Evolutionary conservation across 768 basidiomycete genomes (phyloP), one percentile per base, ranked within the genome.

Genomic region (Psilocybe sp.): DNA sequence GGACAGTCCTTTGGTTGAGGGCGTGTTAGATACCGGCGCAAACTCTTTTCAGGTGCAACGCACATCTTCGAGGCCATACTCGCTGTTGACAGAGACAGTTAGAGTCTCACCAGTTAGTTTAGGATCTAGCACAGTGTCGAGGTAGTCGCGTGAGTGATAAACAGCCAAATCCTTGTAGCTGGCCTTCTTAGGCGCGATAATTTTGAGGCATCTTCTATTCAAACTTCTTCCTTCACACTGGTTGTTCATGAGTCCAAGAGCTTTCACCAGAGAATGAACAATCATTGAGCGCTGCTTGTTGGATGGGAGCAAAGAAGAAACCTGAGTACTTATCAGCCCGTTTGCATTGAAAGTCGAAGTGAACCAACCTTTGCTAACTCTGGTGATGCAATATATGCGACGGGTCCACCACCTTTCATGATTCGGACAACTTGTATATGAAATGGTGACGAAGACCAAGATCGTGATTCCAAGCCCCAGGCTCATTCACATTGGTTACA

Each of bases 131-230:
- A 84, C 72, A 58, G 72, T 74, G 50, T 89, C 80, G 5, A 93
- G 73, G 63, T 86, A 94, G 32, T 81, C 79, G n/a, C 69, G 67
- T 15, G 80, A 82, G 59, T 94, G 92, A 59, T 90, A 94, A 14
- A 69, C 67, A 11, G 71, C 57, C 4, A 96, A 77, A 9, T 88
- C 82, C 33, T 74, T 76, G 50, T 64, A 63, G 0, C 72, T 78
- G 0, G 89, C 90, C 19, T 68, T 72, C 5, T 61, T 56, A 0
- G 88, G 84, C 4, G 74, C 74, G 4, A 88, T 60, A 3, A 86
- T 67, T 34, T 65, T 70, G 16, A 82, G 61, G 10, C 59, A 67
- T 45, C 64, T 50, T 49, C 46, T 55, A 20, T 54, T 16, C 9
- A 64, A 6, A 16, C 11, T 7, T 3, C 23, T 7, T 28, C 23